Conservation (phyloP, 371 early-diverging fungal genomes). For the Phascolomyces articulosus region DNA sequence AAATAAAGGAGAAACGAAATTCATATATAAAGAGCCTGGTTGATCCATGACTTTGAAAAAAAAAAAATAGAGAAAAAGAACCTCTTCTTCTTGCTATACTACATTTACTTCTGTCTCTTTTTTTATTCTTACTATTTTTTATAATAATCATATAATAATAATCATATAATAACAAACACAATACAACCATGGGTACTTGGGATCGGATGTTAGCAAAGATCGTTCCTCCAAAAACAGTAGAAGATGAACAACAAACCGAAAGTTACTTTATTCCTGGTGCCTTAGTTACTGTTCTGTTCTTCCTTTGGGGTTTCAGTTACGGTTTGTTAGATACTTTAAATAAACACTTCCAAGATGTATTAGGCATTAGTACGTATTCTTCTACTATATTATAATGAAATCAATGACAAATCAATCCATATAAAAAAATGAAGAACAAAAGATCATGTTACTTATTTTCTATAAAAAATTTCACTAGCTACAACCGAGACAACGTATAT, state of each 20-base stretch:
- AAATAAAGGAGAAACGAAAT: background rate
- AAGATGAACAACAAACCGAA: constrained; percentile 9
- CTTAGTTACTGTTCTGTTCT: constrained; percentile 46
- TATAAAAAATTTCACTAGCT: constrained; percentile 14
- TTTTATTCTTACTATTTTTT: background rate
- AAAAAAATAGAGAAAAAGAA: background rate
- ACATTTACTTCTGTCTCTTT: background rate
- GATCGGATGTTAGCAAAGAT: background rate
- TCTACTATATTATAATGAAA: background rate
- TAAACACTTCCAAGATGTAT: constrained; percentile 46
- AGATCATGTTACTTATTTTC: no score
- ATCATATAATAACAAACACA: no score
- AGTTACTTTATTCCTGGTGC: constrained; percentile 37
- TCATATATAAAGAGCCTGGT: background rate
- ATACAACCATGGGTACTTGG: constrained; percentile 2
- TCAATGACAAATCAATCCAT: no score
- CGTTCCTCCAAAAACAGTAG: constrained; percentile 12
- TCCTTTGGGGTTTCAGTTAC: constrained; percentile 55
- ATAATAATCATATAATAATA: background rate
- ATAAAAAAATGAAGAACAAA: no score
- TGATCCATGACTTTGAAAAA: background rate
- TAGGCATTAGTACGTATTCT: constrained; percentile 38
- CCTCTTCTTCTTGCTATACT: background rate
- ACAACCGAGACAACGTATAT: constrained; percentile 50
- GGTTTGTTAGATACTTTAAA: constrained; percentile 51